Evolutionary conservation across 352 stramenopile species (phyloP).

Genomic region (Phytophthora sojae): DNA sequence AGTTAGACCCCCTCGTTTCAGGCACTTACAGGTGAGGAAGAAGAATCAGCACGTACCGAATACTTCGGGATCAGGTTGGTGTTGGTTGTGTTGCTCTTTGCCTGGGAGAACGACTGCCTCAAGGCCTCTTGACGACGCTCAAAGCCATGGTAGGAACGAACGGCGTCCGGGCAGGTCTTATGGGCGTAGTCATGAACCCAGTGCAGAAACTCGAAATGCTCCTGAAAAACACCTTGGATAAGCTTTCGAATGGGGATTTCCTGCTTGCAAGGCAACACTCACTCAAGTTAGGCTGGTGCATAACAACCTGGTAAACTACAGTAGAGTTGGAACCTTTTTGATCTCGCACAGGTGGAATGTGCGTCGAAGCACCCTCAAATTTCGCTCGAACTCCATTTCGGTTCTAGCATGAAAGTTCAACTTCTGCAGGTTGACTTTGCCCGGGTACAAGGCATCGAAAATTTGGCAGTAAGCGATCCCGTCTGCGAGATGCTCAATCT

Average conservation of each 20-base stretch:
- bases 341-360: constrained; percentile 71
- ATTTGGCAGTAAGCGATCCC: constrained; percentile 85
- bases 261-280: constrained; percentile 28
- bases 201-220: constrained; percentile 86
- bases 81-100: constrained; percentile 46
- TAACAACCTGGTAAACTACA: not conserved
- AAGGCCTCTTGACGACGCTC: constrained; percentile 61
- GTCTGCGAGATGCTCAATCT: constrained; percentile 83
- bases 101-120: constrained; percentile 36
- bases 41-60: constrained; percentile 37
- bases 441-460: constrained; percentile 73
- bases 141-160: constrained; percentile 64
- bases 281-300: not conserved
- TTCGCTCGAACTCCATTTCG: constrained; percentile 66
- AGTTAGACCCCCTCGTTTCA: not conserved
- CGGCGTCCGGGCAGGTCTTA: constrained; percentile 67
- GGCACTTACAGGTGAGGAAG: not conserved
- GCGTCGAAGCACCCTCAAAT: constrained; percentile 64
- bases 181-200: constrained; percentile 87
- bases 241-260: constrained; percentile 77
- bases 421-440: constrained; percentile 66
- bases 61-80: constrained; percentile 74
- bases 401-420: constrained; percentile 69
- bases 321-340: constrained; percentile 58
- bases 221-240: constrained; percentile 75